Evolutionary conservation across 331 rosid species (phyloP).

Genomic region (Quercus tomentella): DNA sequence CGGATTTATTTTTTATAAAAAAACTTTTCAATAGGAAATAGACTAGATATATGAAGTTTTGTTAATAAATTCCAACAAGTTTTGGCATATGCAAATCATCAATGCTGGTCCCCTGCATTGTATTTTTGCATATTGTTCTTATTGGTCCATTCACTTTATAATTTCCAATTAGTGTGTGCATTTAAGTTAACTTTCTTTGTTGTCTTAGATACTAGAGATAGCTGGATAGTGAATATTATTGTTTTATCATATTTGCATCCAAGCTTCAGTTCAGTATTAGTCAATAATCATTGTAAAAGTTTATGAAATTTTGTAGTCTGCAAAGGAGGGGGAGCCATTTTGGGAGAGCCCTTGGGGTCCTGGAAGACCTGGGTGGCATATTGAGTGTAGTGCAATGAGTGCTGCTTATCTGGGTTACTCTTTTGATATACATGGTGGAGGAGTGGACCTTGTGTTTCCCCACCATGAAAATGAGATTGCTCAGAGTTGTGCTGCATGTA

Average conservation of each 20-base stretch:
- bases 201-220: neutral
- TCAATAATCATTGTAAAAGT: conserved; percentile 9
- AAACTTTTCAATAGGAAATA: neutral
- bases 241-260: neutral
- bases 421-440: conserved; percentile 99
- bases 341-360: conserved; percentile 99
- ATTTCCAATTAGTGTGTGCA: neutral
- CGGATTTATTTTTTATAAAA: neutral
- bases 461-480: conserved; percentile 99
- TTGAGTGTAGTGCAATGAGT: conserved; percentile 99
- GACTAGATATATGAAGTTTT: neutral
- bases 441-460: conserved; percentile 95
- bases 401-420: conserved; percentile 79
- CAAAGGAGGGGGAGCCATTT: conserved; percentile 92
- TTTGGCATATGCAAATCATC: neutral
- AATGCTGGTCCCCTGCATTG: neutral
- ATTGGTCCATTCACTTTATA: neutral
- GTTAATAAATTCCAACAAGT: neutral
- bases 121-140: neutral
- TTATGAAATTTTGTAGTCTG: conserved; percentile 56
- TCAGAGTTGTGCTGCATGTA: conserved; percentile 96
- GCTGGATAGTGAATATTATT: conserved; percentile 1
- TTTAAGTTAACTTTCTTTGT: neutral
- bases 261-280: conserved; percentile 2
- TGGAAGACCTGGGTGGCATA: conserved; percentile 99